Evolutionary conservation across 2,329 filamentous ascomycete genomes (phyloP), one percentile per base, ranked within the genome.

Genomic region (Alternaria metachromatica): DNA sequence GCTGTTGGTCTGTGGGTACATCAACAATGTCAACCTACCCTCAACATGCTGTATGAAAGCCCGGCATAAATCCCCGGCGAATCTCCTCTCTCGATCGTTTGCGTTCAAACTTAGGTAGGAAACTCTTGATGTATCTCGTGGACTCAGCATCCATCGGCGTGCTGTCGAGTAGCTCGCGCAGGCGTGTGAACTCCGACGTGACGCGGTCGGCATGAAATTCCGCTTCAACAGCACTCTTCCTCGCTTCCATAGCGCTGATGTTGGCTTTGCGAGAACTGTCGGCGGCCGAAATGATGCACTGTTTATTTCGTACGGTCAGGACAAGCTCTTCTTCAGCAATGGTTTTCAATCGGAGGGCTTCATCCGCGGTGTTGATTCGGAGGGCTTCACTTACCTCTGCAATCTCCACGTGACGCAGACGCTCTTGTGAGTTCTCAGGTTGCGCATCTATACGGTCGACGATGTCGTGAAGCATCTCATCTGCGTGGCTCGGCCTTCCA

Each of bases 321-420:
- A 58, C 4, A 30, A 62, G 21, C 43, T 68, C 63, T 12, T 58
- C 6, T 23, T 59, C 46, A 13, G 64, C 44, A 15, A 50, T 12
- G 23, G 33, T 43, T 44, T 44, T 61, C 3, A 21, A 13, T 23
- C 57, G 33, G 18, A 65, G 51, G 43, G 55, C 44, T 33, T 30
- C 44, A 72, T 5, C 33, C 7, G 0, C 8, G 23, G 33, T 54
- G 41, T 44, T 61, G 1, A 21, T 9, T 23, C 54, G 26, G 15
- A 65, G 51, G 46, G 55, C 43, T 33, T 30, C 41, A 72, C 68
- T 61, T 43, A 77, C 75, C 68, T 77, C 68, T 60, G 72, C 70
- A 21, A 75, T 72, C 48, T 74, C 63, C 7, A 75, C 41, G 23
- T 66, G 66, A 5, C 71, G 65, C 30, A 71, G 21, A 23, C 67